Conservation (phyloP, 1,284 basidiomycete species). For the Trichosporon ovoides region DNA sequence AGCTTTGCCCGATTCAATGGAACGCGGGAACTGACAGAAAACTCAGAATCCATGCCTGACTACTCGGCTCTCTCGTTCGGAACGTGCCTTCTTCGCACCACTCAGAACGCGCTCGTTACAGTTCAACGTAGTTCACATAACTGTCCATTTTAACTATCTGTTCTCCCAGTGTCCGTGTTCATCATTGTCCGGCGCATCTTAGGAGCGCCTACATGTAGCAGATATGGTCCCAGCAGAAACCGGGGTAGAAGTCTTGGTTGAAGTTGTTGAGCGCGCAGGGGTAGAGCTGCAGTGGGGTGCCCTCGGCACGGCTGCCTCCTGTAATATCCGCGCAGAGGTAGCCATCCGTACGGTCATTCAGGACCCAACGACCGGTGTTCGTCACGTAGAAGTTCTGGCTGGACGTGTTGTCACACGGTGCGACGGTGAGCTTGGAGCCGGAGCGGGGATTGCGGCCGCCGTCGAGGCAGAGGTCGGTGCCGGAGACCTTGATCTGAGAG, state of each 20-base stretch:
- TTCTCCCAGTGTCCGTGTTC: no score
- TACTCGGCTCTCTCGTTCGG: no score
- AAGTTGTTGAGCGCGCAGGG: neutral
- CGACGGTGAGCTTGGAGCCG: neutral
- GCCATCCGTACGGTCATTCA: slow-evolving; percentile 2
- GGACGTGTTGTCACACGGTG: neutral
- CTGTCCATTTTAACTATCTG: neutral
- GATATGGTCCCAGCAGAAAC: slow-evolving; percentile 1
- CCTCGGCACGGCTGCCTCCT: neutral
- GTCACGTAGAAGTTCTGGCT: neutral
- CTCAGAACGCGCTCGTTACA: no score
- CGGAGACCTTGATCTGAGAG: neutral
- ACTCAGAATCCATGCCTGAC: no score
- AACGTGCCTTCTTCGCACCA: no score
- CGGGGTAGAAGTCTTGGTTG: slow-evolving; percentile 9
- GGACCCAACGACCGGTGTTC: slow-evolving; percentile 1
- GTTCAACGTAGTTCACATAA: no score
- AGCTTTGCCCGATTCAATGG: no score
- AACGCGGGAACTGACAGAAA: no score
- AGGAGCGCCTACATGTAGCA: neutral
- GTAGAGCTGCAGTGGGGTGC: slow-evolving; percentile 3
- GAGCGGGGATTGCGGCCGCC: neutral
- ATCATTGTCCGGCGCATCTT: neutral
- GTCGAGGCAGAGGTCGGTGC: slow-evolving; percentile 5
- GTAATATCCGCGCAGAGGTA: slow-evolving; percentile 8